A percentile compares a stretch with the other conserved stretches of the same genome.
phyloP scores from a whole-genome alignment of 768 basidiomycete genomes.

The Cyclocybe aegerita region DNA sequence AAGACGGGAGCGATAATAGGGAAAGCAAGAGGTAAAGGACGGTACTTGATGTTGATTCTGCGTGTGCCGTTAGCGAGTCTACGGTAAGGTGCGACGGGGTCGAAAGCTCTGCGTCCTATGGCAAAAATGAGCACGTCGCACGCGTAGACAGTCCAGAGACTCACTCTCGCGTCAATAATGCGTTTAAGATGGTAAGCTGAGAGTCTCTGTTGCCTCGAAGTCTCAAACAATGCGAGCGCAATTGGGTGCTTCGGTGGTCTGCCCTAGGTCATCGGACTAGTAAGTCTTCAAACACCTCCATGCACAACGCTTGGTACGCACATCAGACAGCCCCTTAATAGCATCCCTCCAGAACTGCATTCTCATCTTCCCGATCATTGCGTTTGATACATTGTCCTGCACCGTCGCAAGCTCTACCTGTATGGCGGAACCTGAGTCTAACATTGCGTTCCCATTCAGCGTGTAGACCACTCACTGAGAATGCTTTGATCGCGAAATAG shows the following conservation, averaged over 20 bases:
- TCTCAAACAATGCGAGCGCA: conserved; percentile 67
- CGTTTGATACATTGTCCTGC: conserved; percentile 74
- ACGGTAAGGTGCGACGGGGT: conserved; percentile 64
- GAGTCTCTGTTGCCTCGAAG: conserved; percentile 47
- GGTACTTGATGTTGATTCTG: conserved; percentile 80
- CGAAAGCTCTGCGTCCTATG: conserved; percentile 65
- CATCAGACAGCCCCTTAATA: conserved; percentile 64
- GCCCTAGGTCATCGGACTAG: conserved; percentile 41
- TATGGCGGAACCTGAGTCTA: conserved; percentile 6
- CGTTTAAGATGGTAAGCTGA: conserved; percentile 78
- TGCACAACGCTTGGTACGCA: conserved; percentile 27
- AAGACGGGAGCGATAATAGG: conserved; percentile 52
- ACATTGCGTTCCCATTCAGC: conserved; percentile 1
- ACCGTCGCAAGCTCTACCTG: conserved; percentile 78
- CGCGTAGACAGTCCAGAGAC: conserved; percentile 22
- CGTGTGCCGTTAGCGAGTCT: conserved; percentile 68
- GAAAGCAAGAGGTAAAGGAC: conserved; percentile 76
- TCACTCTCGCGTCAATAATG: conserved; percentile 81
- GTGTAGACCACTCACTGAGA: conserved; percentile 59
- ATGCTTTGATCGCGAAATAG: conserved; percentile 80
- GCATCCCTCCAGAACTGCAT: conserved; percentile 89
- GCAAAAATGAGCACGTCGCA: conserved; percentile 14
- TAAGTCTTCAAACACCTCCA: conserved; percentile 11
- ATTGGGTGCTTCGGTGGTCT: conserved; percentile 81
- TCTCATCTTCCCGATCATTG: conserved; percentile 77